These are phyloP conservation scores for Phytophthora pistaciae DNA, from an alignment of 352 stramenopile genomes.

Conservation along the genomic window DNA sequence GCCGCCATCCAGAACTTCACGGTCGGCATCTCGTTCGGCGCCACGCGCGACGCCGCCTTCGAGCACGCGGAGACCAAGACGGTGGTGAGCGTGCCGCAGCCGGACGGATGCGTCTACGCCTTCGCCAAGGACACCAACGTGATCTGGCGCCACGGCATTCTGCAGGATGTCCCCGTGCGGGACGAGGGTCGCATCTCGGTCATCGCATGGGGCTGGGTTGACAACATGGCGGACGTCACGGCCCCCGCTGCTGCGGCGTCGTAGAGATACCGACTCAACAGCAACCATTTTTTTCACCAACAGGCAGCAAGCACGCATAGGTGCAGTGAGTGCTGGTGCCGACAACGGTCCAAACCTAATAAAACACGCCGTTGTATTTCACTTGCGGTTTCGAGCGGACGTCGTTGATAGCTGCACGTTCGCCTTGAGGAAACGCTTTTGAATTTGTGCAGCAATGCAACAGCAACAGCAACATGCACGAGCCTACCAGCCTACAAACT, in stretches of 20 bases:
- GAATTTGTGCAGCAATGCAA: too few species aligned
- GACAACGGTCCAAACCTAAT: not conserved
- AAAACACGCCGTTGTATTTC: conserved; percentile 10
- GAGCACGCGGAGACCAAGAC: conserved; percentile 84
- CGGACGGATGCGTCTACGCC: conserved; percentile 93
- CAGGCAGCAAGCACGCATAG: conserved; percentile 1
- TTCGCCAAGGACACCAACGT: conserved; percentile 96
- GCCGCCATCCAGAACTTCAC: conserved; percentile 96
- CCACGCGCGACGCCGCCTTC: conserved; percentile 93
- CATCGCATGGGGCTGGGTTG: conserved; percentile 94
- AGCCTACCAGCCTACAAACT: conserved; percentile 23
- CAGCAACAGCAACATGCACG: too few species aligned
- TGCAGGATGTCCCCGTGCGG: conserved; percentile 85
- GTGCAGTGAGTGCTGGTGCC: too few species aligned
- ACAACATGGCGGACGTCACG: conserved; percentile 63
- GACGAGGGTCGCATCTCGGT: conserved; percentile 94
- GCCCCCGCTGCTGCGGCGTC: conserved; percentile 8
- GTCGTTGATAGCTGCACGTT: not conserved
- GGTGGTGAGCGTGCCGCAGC: conserved; percentile 94
- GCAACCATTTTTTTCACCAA: not conserved
- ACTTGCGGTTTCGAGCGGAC: not conserved
- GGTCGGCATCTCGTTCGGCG: conserved; percentile 94
- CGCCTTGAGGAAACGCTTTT: too few species aligned
- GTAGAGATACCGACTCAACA: conserved; percentile 16
- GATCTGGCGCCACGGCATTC: conserved; percentile 93